Evolutionary conservation across 129 eudicot species (phyloP).

Genomic region (Glebionis coronaria): DNA sequence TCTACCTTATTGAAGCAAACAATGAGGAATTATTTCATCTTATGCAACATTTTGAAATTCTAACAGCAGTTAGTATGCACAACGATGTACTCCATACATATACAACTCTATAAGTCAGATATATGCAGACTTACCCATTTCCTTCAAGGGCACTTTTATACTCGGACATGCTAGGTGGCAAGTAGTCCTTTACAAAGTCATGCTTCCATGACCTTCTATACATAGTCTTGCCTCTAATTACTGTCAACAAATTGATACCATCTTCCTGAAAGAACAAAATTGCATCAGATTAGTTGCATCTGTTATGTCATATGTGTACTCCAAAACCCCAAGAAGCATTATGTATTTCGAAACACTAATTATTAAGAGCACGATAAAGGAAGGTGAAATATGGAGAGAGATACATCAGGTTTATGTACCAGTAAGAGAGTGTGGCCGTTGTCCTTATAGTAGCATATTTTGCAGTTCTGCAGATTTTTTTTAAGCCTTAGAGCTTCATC

Average conservation of each 20-base stretch:
- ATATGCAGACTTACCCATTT: conserved; percentile 39
- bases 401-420: conserved; percentile 40
- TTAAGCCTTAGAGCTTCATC: conserved; percentile 78
- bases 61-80: not conserved
- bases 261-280: conserved; percentile 64
- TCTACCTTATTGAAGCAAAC: not conserved
- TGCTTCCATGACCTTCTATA: conserved; percentile 63
- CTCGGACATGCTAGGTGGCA: conserved; percentile 83
- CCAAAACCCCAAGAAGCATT: conserved; percentile 6
- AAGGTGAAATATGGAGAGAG: not conserved
- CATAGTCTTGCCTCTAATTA: conserved; percentile 51
- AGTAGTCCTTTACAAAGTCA: conserved; percentile 67
- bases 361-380: not conserved
- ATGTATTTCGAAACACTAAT: not conserved
- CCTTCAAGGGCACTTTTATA: conserved; percentile 43
- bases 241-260: conserved; percentile 71
- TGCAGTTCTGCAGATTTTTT: conserved; percentile 55
- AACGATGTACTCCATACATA: conserved; percentile 12
- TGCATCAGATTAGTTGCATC: conserved; percentile 6
- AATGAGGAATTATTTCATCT: not conserved
- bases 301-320: not conserved
- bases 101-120: conserved; percentile 5
- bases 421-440: conserved; percentile 74
- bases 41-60: conserved; percentile 3
- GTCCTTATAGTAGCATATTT: conserved; percentile 54